Evolutionary conservation across 2,329 filamentous ascomycete genomes (phyloP).

Genomic region (Aspergillus sp.): DNA sequence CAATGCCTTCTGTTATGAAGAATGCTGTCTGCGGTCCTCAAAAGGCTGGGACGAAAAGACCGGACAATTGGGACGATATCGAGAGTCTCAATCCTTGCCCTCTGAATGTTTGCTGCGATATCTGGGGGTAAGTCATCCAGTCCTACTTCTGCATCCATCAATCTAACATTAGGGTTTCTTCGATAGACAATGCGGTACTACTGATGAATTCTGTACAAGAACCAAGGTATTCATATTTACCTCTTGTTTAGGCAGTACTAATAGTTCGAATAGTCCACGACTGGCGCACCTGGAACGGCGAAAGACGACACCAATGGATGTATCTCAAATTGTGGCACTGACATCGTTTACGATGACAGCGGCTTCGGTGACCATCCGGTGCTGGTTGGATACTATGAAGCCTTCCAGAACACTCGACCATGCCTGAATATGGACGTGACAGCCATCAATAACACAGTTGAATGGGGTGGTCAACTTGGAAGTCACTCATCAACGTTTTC

Average conservation of each 20-base stretch:
- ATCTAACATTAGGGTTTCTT: no score
- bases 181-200: constrained; percentile 42
- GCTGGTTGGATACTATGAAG: constrained; percentile 28
- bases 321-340: constrained; percentile 44
- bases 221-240: constrained; percentile 9
- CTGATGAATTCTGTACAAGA: constrained; percentile 43
- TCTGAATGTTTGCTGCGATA: constrained; percentile 44
- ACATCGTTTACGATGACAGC: constrained; percentile 28
- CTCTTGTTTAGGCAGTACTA: no score
- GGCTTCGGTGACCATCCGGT: background rate
- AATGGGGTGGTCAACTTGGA: no score
- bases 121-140: constrained; percentile 33
- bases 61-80: constrained; percentile 17
- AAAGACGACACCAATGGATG: constrained; percentile 34
- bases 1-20: no score
- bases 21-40: no score
- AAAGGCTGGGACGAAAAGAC: no score
- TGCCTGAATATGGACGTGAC: no score
- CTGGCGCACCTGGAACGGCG: constrained; percentile 38
- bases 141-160: no score
- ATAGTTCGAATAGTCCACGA: no score
- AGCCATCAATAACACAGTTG: no score
- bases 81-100: constrained; percentile 48
- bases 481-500: no score
- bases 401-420: no score